Conservation (phyloP, 2,329 filamentous ascomycete species). For the Sarocladium oryzae region DNA sequence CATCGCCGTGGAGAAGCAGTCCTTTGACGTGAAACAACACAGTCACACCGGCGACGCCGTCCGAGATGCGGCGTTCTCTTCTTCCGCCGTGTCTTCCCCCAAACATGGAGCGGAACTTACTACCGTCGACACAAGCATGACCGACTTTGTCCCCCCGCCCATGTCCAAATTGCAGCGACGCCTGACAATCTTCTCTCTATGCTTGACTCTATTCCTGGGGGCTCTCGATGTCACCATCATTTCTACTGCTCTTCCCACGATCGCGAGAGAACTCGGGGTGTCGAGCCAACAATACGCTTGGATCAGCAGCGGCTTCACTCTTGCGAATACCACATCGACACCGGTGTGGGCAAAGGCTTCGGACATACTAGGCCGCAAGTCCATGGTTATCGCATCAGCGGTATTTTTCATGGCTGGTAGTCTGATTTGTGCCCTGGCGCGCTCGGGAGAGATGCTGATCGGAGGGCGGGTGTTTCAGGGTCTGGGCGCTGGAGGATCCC, state of each 20-base stretch:
- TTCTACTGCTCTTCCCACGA: constrained; percentile 22
- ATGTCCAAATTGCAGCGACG: background rate
- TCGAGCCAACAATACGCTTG: constrained; percentile 20
- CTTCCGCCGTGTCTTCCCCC: background rate
- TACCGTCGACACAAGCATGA: background rate
- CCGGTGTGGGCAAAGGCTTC: constrained; percentile 23
- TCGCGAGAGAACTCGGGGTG: constrained; percentile 16
- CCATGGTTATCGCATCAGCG: constrained; percentile 26
- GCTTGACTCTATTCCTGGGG: constrained; percentile 19
- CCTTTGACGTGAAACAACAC: no score
- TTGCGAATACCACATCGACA: constrained; percentile 13
- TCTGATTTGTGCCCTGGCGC: constrained; percentile 25
- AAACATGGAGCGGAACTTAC: background rate
- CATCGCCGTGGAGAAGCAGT: no score
- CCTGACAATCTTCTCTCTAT: constrained; percentile 10
- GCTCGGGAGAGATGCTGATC: constrained; percentile 29
- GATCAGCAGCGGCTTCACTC: constrained; percentile 20
- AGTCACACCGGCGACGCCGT: background rate
- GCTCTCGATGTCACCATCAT: constrained; percentile 22
- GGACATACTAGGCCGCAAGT: constrained; percentile 36
- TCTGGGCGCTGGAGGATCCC: constrained; percentile 28
- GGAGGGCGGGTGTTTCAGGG: constrained; percentile 26
- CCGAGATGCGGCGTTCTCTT: background rate
- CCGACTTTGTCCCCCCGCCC: background rate
- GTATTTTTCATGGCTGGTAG: constrained; percentile 31